phyloP scores from a whole-genome alignment of 176 grass and related monocot species.

The Eleusine coracana region DNA sequence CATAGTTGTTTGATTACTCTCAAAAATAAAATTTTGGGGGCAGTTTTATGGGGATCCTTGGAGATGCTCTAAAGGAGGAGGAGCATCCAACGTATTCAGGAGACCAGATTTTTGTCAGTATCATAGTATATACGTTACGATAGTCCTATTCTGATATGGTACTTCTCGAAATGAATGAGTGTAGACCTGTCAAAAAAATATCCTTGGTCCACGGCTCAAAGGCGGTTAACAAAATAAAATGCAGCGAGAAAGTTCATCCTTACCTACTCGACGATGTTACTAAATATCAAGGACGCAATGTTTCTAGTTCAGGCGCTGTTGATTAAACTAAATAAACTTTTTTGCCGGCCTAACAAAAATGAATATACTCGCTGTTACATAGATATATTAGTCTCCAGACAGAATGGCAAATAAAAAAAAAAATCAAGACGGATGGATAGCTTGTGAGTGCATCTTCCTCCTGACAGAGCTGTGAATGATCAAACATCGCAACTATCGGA shows the following conservation, averaged over 20 bases:
- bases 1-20: too few relatives aligned
- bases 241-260: neutral
- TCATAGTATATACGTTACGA: neutral
- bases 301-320: neutral
- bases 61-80: too few relatives aligned
- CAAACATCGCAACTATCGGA: slow-evolving; percentile 43
- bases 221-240: neutral
- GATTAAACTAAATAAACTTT: neutral
- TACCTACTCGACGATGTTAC: neutral
- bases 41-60: too few relatives aligned
- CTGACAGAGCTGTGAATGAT: neutral
- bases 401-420: neutral
- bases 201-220: neutral
- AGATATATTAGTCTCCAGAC: too few relatives aligned
- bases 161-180: neutral
- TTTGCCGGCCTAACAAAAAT: neutral
- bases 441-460: neutral
- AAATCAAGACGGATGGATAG: neutral
- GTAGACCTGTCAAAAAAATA: too few relatives aligned
- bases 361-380: neutral
- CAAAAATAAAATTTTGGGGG: too few relatives aligned
- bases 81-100: too few relatives aligned
- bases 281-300: neutral
- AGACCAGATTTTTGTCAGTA: too few relatives aligned
- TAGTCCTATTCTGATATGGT: neutral